Evolutionary conservation across 2,329 filamentous ascomycete species (phyloP), one percentile per base, ranked within the genome.

Genomic region (Cercospora sp.): DNA sequence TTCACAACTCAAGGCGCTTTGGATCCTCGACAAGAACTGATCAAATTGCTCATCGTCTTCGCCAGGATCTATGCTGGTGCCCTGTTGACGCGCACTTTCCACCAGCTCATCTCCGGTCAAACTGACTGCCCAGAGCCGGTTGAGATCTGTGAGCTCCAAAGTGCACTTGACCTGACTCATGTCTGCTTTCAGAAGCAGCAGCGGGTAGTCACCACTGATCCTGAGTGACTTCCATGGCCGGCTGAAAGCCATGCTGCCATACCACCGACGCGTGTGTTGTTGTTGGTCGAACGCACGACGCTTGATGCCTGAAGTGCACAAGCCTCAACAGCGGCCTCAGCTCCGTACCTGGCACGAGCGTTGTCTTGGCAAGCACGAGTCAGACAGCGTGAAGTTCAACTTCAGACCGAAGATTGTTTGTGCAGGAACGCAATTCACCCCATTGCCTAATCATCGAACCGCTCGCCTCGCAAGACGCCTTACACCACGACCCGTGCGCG

Each of bases 51-150:
- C 86, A 0, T 84, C 81, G 68, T 90, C 89, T 71, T 90, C 88
- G 75, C 86, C 88, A 1, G 91, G 89, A 75, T 94, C 91, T 69
- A 94, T 93, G 69, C 86, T 89, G 16, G 89, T 91, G 73, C 88
- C 85, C 72, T 89, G 84, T 26, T 85, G 80, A 65, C 87, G 82
- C 31, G 88, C 90, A 68, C 90, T 86, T 68, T 84, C 80, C 65
- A 89, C 84, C 66, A 94, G 90, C 10, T 82, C 83, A n/a, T 82
- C 83, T 23, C 87, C 82, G 65, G 88, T 85, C 23, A 93, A 80
- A 8, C 78, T 83, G 79, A 94, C 91, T 28, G 82, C 80, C 91
- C 91, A 95, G n/a, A 93, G 81, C 71, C 89, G 86, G 75, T 86
- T 88, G 68, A 93, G 83, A 76, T 94, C 91, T 2, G 90, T 92